phyloP scores from a whole-genome alignment of 2,329 filamentous ascomycete species.

The Chrysosporium queenslandicum region DNA sequence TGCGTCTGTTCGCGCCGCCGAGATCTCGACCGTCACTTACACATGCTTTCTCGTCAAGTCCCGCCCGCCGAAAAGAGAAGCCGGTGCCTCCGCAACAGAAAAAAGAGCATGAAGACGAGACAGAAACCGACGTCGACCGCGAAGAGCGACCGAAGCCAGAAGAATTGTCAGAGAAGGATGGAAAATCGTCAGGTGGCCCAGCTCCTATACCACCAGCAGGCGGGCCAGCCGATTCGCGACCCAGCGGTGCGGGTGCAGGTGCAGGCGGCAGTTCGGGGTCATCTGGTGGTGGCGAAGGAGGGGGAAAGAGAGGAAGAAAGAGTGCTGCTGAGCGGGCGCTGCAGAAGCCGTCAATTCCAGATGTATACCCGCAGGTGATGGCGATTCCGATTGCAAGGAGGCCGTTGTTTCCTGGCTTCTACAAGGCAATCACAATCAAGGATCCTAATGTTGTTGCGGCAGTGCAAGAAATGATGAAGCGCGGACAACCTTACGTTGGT shows the following conservation, averaged over 20 bases:
- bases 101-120: constrained; percentile 34
- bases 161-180: constrained; percentile 30
- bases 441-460: constrained; percentile 84
- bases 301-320: constrained; percentile 52
- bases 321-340: constrained; percentile 60
- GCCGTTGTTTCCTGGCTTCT: constrained; percentile 92
- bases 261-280: constrained; percentile 26
- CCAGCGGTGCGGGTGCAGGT: constrained; percentile 43
- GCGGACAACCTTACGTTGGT: constrained; percentile 92
- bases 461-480: constrained; percentile 92
- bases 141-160: constrained; percentile 27
- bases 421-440: constrained; percentile 95
- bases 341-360: constrained; percentile 79
- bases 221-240: constrained; percentile 30
- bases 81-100: constrained; percentile 39
- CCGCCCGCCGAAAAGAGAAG: constrained; percentile 48
- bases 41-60: constrained; percentile 38
- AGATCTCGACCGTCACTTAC: constrained; percentile 23
- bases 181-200: constrained; percentile 42
- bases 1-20: constrained; percentile 5
- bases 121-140: constrained; percentile 32
- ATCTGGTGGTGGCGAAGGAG: constrained; percentile 23
- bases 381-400: constrained; percentile 91
- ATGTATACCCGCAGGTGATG: constrained; percentile 95
- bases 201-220: constrained; percentile 33